Percentiles rank a stretch among this genome's conserved stretches.
These are phyloP conservation scores for Leccinum aurantiacum DNA, from an alignment of 768 basidiomycete species.

Conservation along the genomic window DNA sequence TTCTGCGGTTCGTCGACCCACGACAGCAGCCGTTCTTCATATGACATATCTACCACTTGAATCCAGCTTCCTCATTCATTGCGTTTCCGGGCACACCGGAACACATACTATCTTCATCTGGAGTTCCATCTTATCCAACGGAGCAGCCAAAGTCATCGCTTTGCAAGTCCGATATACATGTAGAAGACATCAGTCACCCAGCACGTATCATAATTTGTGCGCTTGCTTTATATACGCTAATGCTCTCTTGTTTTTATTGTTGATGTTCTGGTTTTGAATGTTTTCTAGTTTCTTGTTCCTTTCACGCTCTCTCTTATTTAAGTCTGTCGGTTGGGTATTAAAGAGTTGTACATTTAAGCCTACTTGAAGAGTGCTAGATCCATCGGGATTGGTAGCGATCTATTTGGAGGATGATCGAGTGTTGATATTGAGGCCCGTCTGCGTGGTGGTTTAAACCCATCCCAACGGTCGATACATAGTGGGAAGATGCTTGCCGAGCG, in stretches of 20 bases:
- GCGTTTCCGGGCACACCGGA: not conserved
- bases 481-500: too few relatives aligned
- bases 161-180: conserved; percentile 3
- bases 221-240: conserved; percentile 13
- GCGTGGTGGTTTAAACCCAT: not conserved
- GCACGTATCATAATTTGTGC: conserved; percentile 13
- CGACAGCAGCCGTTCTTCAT: not conserved
- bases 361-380: not conserved
- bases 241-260: conserved; percentile 16
- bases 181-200: conserved; percentile 8
- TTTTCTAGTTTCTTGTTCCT: conserved; percentile 1
- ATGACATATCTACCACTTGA: conserved; percentile 10
- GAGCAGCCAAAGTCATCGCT: conserved; percentile 6
- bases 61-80: conserved; percentile 3
- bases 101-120: not conserved
- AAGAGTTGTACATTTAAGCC: conserved; percentile 5
- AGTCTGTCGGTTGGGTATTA: conserved; percentile 13
- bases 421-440: not conserved
- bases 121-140: not conserved
- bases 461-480: too few relatives aligned
- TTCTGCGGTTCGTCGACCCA: conserved; percentile 1
- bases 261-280: conserved; percentile 3
- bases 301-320: conserved; percentile 4
- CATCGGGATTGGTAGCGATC: not conserved
- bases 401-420: not conserved